phyloP scores from a whole-genome alignment of 495 filamentous ascomycete genomes.

The Tuber umbilicatum region DNA sequence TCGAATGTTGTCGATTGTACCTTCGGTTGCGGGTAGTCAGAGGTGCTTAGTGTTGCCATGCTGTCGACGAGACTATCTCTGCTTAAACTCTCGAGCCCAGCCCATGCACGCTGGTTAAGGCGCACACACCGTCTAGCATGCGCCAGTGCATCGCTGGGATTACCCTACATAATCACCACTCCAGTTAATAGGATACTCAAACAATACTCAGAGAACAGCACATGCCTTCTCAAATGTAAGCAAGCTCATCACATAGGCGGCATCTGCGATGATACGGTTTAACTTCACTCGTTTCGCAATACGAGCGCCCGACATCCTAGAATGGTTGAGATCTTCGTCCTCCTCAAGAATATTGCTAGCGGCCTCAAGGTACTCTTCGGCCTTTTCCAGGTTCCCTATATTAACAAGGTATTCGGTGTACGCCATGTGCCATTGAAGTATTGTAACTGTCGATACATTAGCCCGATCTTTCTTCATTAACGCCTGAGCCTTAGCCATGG shows the following conservation, averaged over 20 bases:
- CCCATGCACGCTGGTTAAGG: constrained; percentile 41
- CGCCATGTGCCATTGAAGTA: constrained; percentile 58
- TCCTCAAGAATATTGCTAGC: constrained; percentile 27
- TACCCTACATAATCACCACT: constrained; percentile 27
- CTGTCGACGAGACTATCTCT: constrained; percentile 24
- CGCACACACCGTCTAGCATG: constrained; percentile 40
- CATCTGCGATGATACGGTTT: constrained; percentile 47
- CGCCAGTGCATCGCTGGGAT: constrained; percentile 36
- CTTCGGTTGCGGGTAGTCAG: constrained; percentile 24
- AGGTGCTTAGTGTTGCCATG: constrained; percentile 32
- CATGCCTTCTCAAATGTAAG: constrained; percentile 41
- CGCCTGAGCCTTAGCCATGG: constrained; percentile 55
- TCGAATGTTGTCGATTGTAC: constrained; percentile 26
- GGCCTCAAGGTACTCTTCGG: constrained; percentile 43
- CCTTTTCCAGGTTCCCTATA: constrained; percentile 58
- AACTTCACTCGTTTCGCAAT: constrained; percentile 31
- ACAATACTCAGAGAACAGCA: constrained; percentile 10
- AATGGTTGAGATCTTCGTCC: constrained; percentile 37
- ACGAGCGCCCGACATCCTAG: constrained; percentile 32
- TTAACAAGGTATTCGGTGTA: constrained; percentile 67
- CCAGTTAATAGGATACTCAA: constrained; percentile 22
- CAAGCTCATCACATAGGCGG: constrained; percentile 45
- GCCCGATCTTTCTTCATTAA: constrained; percentile 46
- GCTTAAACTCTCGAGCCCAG: constrained; percentile 43
- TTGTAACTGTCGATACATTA: constrained; percentile 39